Base-by-base conservation (phyloP, 2,329 filamentous ascomycete genomes). In the Decorospora gaudefroyi region DNA sequence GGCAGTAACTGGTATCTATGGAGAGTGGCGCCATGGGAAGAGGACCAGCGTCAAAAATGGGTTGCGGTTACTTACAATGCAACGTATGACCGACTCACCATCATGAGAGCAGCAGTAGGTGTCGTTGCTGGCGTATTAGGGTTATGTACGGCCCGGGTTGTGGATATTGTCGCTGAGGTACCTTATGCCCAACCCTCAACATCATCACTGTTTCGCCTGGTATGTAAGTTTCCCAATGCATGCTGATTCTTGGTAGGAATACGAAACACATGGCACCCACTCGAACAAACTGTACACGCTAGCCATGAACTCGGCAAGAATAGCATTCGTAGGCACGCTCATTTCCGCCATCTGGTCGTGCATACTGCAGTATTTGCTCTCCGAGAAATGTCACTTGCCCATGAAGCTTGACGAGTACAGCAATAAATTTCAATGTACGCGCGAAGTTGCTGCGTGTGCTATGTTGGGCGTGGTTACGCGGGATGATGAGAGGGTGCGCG, bases 1-100 rank as follows among this genome's bases (percentile, higher is more conserved):
- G 19, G 13, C n/a, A 19, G 19, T 9, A 21, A 13, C 13, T 40
- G 37, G 37, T 40, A 40, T 28, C 17, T 40, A 4, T 40, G 37
- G 37, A 40, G 28, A 12, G 27, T 10, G 11, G 10, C 18, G 27
- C 8, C 2, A 8, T 12, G n/a, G 1, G 13, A 32, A 10, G 15
- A 40, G 4, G 28, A 40, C 4, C 37, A 40, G 8, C 27, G 11
- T 6, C 37, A 40, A 16, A 27, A 40, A 10, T 40, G 37, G 28
- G 29, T 40, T 2, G 7, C 37, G 18, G 12, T 29, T 2, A 28
- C 23, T 2, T 40, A 40, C 19, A 25, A 12, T 15, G 37, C 31
- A 6, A 23, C 15, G 0, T 13, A n/a, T n/a, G 28, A 40, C 8
- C 23, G 19, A 7, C 19, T 40, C 13, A 21, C 37, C 7, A 11